phyloP scores from a whole-genome alignment of 2,329 filamentous ascomycete species.

The Trichoderma koningiopsis region DNA sequence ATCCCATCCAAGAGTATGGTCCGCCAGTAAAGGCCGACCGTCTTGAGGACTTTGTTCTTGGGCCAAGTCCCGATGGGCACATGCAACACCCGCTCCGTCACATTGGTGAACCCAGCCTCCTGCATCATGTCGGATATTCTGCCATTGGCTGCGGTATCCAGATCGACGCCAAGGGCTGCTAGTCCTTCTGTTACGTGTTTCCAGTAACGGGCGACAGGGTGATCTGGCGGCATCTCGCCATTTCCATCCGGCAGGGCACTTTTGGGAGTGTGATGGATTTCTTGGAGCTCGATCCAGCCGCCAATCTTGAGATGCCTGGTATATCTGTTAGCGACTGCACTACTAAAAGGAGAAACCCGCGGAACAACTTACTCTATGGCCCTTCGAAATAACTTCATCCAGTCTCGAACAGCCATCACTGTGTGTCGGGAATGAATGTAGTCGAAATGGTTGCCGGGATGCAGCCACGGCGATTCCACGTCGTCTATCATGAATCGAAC shows the following conservation, averaged over 20 bases:
- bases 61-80: constrained; percentile 59
- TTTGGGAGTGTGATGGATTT: constrained; percentile 53
- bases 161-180: constrained; percentile 48
- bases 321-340: constrained; percentile 5
- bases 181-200: constrained; percentile 48
- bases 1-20: constrained; percentile 53
- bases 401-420: constrained; percentile 58
- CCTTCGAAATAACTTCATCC: constrained; percentile 52
- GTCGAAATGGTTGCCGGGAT: constrained; percentile 58
- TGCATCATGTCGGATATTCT: constrained; percentile 49
- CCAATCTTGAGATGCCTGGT: constrained; percentile 54
- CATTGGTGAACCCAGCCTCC: constrained; percentile 55
- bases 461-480: constrained; percentile 58
- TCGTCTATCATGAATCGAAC: constrained; percentile 60
- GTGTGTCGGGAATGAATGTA: constrained; percentile 63
- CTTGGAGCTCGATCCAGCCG: constrained; percentile 58
- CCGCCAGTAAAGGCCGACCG: constrained; percentile 55
- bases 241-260: constrained; percentile 45
- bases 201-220: constrained; percentile 53
- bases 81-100: constrained; percentile 52
- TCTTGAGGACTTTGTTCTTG: constrained; percentile 53
- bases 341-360: background rate
- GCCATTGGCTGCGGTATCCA: constrained; percentile 47
- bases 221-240: constrained; percentile 41
- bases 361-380: constrained; percentile 46